Base-by-base conservation (phyloP, 2,329 filamentous ascomycete species). In the Spiromastix sp. region DNA sequence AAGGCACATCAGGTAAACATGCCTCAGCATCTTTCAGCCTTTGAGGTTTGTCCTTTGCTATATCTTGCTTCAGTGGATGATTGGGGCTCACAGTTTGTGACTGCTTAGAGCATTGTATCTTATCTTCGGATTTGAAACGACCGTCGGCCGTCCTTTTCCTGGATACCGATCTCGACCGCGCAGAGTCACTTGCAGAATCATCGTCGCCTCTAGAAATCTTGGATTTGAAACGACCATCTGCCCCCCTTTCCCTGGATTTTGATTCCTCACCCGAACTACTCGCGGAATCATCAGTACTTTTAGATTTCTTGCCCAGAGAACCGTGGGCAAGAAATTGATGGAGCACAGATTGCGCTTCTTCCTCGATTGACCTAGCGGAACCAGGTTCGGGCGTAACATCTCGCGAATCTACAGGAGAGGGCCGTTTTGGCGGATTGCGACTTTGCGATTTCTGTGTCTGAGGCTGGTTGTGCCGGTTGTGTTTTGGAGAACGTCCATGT, bases 341-440 rank as follows among this genome's bases (percentile, higher is more conserved):
- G 12, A 56, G 47, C 11, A 56, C 30, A 7, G 42, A 32, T 35
- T 48, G 36, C 4, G 46, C 44, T 26, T 48, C 49, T 33, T 45
- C 44, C 17, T 43, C 37, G 11, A 46, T 12, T 10, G 38, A n/a
- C n/a, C n/a, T n/a, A n/a, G n/a, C n/a, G n/a, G n/a, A n/a, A n/a
- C n/a, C n/a, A n/a, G n/a, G n/a, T n/a, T n/a, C n/a, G n/a, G n/a
- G n/a, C n/a, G n/a, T n/a, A n/a, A n/a, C n/a, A n/a, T n/a, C n/a
- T n/a, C n/a, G n/a, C n/a, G n/a, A n/a, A n/a, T n/a, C n/a, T n/a
- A n/a, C n/a, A n/a, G n/a, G n/a, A n/a, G n/a, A n/a, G n/a, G n/a
- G n/a, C n/a, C n/a, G n/a, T n/a, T n/a, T n/a, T n/a, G n/a, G n/a
- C n/a, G n/a, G n/a, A n/a, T n/a, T n/a, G n/a, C n/a, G n/a, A n/a